Conservation (phyloP, 495 filamentous ascomycete genomes). For the Lasiosphaeria ovina region DNA sequence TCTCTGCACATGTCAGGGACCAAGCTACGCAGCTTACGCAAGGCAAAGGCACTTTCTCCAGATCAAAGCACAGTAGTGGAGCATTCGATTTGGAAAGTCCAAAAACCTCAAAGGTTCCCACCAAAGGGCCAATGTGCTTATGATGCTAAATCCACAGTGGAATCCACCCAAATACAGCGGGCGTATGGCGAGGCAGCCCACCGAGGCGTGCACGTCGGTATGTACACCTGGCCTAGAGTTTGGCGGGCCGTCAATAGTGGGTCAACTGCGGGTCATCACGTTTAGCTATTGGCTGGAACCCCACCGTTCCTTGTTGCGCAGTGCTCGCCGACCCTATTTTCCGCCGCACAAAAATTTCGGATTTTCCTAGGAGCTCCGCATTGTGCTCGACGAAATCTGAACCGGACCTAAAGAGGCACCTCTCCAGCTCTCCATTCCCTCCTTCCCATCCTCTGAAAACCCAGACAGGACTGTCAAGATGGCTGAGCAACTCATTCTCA, state of each 20-base stretch:
- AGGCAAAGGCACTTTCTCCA: no score
- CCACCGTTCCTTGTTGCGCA: conserved; percentile 20
- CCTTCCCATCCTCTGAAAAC: conserved; percentile 32
- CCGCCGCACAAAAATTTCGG: conserved; percentile 43
- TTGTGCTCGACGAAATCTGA: conserved; percentile 32
- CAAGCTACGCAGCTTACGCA: no score
- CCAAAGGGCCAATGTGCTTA: no score
- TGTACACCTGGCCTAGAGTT: background rate
- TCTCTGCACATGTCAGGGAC: no score
- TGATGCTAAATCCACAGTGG: no score
- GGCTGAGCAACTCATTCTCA: conserved; percentile 95
- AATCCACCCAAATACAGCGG: no score
- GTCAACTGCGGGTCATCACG: background rate
- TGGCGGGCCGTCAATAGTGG: conserved; percentile 4
- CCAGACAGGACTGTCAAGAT: conserved; percentile 53
- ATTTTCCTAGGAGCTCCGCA: conserved; percentile 25
- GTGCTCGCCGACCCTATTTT: conserved; percentile 33
- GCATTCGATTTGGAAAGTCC: no score
- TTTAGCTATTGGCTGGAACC: conserved; percentile 12
- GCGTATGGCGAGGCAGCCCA: no score
- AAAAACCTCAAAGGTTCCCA: no score
- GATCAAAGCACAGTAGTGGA: no score
- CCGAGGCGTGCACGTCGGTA: background rate
- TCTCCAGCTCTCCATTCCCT: conserved; percentile 34
- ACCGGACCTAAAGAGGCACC: conserved; percentile 24